Evolutionary conservation across 352 stramenopile genomes (phyloP).

Genomic region (Globisporangium lucens): DNA sequence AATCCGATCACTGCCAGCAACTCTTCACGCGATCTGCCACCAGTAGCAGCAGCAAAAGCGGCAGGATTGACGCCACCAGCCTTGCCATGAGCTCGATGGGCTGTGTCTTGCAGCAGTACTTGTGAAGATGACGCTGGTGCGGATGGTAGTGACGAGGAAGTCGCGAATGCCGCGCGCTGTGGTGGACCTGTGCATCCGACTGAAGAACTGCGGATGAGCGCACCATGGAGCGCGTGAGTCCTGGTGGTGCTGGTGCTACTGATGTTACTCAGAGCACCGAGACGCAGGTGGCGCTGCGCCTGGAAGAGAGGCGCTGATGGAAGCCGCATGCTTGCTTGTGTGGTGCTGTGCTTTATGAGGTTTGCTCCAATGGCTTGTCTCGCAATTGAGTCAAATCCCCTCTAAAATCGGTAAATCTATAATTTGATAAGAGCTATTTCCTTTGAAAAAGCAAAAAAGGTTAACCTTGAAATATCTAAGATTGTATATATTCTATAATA

Average conservation of each 20-base stretch:
- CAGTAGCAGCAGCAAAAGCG: not conserved
- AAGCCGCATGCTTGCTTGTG: constrained; percentile 7
- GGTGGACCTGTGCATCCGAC: not conserved
- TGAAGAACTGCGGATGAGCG: not conserved
- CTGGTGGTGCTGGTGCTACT: not conserved
- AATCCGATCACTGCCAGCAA: constrained; percentile 12
- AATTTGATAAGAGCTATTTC: too few relatives aligned
- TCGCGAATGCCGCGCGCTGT: constrained; percentile 6
- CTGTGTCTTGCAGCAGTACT: constrained; percentile 6
- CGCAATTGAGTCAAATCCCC: not conserved
- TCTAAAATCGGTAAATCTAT: not conserved
- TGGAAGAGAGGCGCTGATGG: not conserved
- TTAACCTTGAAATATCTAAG: too few relatives aligned
- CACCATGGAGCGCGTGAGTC: not conserved
- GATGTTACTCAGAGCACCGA: not conserved
- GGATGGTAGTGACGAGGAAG: not conserved
- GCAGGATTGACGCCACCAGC: not conserved
- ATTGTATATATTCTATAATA: not conserved
- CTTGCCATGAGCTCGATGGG: not conserved
- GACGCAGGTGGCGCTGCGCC: not conserved
- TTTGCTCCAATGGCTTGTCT: constrained; percentile 1
- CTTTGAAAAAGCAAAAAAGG: too few relatives aligned
- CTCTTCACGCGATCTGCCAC: not conserved
- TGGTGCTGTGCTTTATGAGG: not conserved
- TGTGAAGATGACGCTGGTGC: not conserved